Percentiles rank a stretch among this genome's conserved stretches.
Evolutionary conservation across 23 red algal genomes (phyloP).

Genomic region (Rhodosorus marinus): DNA sequence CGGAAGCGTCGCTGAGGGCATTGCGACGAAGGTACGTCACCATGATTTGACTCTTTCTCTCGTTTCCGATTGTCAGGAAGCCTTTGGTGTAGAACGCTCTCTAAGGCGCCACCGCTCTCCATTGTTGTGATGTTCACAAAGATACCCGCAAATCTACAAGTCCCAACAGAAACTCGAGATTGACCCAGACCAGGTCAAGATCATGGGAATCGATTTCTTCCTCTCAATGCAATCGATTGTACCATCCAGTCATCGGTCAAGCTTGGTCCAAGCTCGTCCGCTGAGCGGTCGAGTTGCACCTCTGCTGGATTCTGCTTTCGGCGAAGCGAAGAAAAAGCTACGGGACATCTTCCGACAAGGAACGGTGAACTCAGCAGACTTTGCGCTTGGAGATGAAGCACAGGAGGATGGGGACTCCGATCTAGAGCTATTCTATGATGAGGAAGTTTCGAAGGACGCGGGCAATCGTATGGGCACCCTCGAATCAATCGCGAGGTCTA

Average conservation of each 20-base stretch:
- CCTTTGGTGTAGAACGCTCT: too few species aligned
- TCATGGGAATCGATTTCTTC: not conserved
- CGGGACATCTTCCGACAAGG: conserved; percentile 21
- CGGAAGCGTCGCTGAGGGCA: conserved; percentile 53
- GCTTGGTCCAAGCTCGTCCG: conserved; percentile 38
- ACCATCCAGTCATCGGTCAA: conserved; percentile 49
- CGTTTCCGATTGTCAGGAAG: too few species aligned
- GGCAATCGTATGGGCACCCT: conserved; percentile 3
- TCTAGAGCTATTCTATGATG: not conserved
- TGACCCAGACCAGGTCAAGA: not conserved
- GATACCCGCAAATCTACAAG: conserved; percentile 80
- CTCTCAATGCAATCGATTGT: conserved; percentile 52
- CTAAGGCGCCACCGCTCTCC: too few species aligned
- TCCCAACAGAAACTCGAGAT: conserved; percentile 40
- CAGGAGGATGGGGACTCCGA: not conserved
- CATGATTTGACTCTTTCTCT: too few species aligned
- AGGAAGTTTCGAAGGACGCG: conserved; percentile 1
- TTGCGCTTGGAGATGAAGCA: not conserved
- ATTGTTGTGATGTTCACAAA: too few species aligned
- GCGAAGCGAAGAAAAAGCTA: conserved; percentile 10
- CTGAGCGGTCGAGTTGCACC: conserved; percentile 13
- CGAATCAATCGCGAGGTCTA: not conserved
- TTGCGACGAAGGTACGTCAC: too few species aligned
- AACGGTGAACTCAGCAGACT: conserved; percentile 4
- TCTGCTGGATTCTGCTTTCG: conserved; percentile 22